phyloP scores from a whole-genome alignment of 306 rosid genomes.

The Acmispon strigosus region DNA sequence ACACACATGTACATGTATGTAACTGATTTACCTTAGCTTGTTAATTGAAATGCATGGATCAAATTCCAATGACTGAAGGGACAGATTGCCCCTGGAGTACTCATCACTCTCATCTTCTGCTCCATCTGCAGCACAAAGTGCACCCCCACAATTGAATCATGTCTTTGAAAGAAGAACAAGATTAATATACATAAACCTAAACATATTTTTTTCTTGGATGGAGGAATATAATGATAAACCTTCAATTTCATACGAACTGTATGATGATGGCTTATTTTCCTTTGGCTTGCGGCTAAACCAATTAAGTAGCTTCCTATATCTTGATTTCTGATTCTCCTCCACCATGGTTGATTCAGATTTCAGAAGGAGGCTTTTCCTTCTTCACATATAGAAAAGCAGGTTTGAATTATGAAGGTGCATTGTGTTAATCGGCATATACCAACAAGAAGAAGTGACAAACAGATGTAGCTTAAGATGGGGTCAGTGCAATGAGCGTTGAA shows the following conservation, averaged over 20 bases:
- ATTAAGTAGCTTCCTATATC: slow-evolving; percentile 35
- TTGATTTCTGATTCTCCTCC: slow-evolving; percentile 31
- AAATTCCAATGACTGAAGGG: slow-evolving; percentile 41
- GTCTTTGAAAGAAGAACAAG: background rate
- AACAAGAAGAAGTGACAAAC: slow-evolving; percentile 28
- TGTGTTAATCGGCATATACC: slow-evolving; percentile 40
- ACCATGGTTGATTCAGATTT: slow-evolving; percentile 24
- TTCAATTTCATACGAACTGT: slow-evolving; percentile 36
- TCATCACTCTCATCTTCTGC: slow-evolving; percentile 43
- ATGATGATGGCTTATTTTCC: slow-evolving; percentile 35
- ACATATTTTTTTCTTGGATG: background rate
- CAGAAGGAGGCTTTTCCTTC: no score
- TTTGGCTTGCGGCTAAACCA: slow-evolving; percentile 49
- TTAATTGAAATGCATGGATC: slow-evolving; percentile 58
- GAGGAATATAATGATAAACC: slow-evolving; percentile 30
- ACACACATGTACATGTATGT: no score
- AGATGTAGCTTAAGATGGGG: background rate
- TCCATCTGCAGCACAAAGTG: slow-evolving; percentile 33
- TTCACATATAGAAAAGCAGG: background rate
- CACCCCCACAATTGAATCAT: background rate
- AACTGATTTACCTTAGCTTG: slow-evolving; percentile 54
- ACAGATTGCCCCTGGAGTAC: slow-evolving; percentile 28
- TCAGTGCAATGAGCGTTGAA: slow-evolving; percentile 28
- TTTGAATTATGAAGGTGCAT: slow-evolving; percentile 15
- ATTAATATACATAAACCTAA: background rate